These are phyloP conservation scores for Nigrograna mackinnonii DNA, from an alignment of 2,329 filamentous ascomycete species.

Conservation along the genomic window DNA sequence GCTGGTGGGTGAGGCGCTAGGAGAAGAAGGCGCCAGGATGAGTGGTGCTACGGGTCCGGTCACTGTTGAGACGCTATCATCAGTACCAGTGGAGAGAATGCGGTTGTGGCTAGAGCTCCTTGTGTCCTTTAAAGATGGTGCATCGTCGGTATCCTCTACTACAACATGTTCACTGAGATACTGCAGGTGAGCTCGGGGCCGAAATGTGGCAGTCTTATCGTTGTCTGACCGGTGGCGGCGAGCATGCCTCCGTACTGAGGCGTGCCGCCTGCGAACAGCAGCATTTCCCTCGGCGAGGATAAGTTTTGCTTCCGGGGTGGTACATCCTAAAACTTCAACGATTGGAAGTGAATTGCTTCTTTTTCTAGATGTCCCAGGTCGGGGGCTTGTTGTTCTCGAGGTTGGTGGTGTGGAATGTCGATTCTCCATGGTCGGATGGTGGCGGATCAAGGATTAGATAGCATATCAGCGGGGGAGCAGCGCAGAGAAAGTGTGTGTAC, in stretches of 20 bases:
- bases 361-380: slow-evolving; percentile 28
- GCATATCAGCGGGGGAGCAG: slow-evolving; percentile 23
- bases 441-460: slow-evolving; percentile 15
- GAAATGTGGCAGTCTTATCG: slow-evolving; percentile 22
- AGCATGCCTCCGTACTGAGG: slow-evolving; percentile 8
- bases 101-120: slow-evolving; percentile 22
- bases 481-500: slow-evolving; percentile 15
- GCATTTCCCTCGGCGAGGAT: slow-evolving; percentile 39
- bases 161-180: slow-evolving; percentile 19
- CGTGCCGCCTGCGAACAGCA: slow-evolving; percentile 32
- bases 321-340: slow-evolving; percentile 37
- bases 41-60: slow-evolving; percentile 13
- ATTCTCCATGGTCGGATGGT: slow-evolving; percentile 27
- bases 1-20: slow-evolving; percentile 11
- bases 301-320: slow-evolving; percentile 37
- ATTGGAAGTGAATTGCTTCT: slow-evolving; percentile 41
- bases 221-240: slow-evolving; percentile 26
- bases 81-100: slow-evolving; percentile 32
- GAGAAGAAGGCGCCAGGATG: slow-evolving; percentile 6
- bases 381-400: slow-evolving; percentile 17
- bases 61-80: slow-evolving; percentile 32
- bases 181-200: slow-evolving; percentile 33
- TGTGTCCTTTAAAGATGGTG: slow-evolving; percentile 10
- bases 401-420: slow-evolving; percentile 26
- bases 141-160: slow-evolving; percentile 10